A percentile compares a stretch with the other conserved stretches of the same genome.
These are phyloP conservation scores for Evernia prunastri DNA, from an alignment of 495 filamentous ascomycete genomes.

Conservation along the genomic window DNA sequence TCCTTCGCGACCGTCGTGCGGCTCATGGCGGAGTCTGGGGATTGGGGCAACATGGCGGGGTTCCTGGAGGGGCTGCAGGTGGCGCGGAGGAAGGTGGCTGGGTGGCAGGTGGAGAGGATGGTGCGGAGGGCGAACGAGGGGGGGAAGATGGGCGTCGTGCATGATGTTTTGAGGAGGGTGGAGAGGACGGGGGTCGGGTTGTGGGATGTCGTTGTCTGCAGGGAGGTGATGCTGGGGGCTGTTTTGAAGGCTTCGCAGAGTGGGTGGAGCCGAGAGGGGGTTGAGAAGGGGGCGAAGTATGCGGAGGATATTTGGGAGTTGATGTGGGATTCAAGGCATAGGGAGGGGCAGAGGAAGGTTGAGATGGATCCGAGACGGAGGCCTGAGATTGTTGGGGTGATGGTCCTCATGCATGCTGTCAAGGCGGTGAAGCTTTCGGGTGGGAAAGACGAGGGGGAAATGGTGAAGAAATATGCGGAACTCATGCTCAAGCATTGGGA, in stretches of 20 bases:
- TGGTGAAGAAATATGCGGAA: conserved; percentile 20
- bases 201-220: conserved; percentile 18
- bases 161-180: conserved; percentile 19
- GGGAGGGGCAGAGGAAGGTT: not conserved
- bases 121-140: conserved; percentile 16
- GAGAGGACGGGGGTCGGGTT: conserved; percentile 22
- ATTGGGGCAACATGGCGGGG: conserved; percentile 22
- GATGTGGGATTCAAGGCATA: conserved; percentile 21
- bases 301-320: conserved; percentile 21
- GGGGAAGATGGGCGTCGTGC: conserved; percentile 15
- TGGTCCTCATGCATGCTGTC: conserved; percentile 21
- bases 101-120: conserved; percentile 26
- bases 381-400: conserved; percentile 21
- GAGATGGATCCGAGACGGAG: conserved; percentile 17
- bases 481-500: conserved; percentile 20
- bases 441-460: conserved; percentile 15
- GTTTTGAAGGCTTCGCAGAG: conserved; percentile 10
- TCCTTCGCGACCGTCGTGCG: conserved; percentile 15
- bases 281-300: conserved; percentile 12
- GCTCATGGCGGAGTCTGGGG: conserved; percentile 18
- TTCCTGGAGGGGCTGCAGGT: conserved; percentile 20
- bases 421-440: conserved; percentile 3
- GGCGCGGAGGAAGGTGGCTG: conserved; percentile 18
- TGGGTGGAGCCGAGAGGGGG: conserved; percentile 17
- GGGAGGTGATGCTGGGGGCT: conserved; percentile 24